Evolutionary conservation across 176 grass and related monocot genomes (phyloP).

Genomic region (Miscanthus lutarioriparius): DNA sequence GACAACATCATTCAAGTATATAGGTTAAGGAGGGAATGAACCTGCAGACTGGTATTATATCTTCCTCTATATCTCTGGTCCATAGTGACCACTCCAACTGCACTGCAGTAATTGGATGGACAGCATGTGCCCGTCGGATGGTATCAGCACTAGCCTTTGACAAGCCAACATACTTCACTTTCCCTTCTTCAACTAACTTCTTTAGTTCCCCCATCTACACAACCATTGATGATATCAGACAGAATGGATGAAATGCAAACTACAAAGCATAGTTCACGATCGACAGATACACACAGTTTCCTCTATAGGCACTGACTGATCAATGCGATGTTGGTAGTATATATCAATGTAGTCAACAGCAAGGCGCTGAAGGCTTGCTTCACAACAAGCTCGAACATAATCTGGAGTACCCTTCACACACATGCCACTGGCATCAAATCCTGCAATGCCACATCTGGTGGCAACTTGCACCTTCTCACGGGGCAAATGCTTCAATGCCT

Average conservation of each 20-base stretch:
- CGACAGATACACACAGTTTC: slow-evolving; percentile 63
- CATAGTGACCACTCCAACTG: slow-evolving; percentile 85
- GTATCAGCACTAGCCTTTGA: slow-evolving; percentile 73
- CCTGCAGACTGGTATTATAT: slow-evolving; percentile 87
- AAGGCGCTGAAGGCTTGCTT: slow-evolving; percentile 60
- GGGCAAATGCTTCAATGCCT: slow-evolving; percentile 69
- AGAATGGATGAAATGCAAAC: slow-evolving; percentile 7
- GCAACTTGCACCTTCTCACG: slow-evolving; percentile 72
- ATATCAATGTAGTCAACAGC: slow-evolving; percentile 82
- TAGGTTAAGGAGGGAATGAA: slow-evolving; percentile 22
- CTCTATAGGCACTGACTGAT: slow-evolving; percentile 78
- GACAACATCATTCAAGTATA: background rate
- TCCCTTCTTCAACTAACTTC: slow-evolving; percentile 76
- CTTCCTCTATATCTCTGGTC: slow-evolving; percentile 81
- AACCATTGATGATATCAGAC: slow-evolving; percentile 25
- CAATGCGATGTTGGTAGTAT: slow-evolving; percentile 78
- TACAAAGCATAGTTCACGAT: background rate
- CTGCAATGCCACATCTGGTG: slow-evolving; percentile 74
- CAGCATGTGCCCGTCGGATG: slow-evolving; percentile 64
- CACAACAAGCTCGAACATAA: slow-evolving; percentile 61
- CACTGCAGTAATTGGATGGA: slow-evolving; percentile 75
- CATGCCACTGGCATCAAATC: slow-evolving; percentile 40
- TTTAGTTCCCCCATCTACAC: slow-evolving; percentile 73
- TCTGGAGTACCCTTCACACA: slow-evolving; percentile 62
- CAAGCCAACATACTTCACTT: slow-evolving; percentile 75